Base-by-base conservation (phyloP, 2,329 filamentous ascomycete genomes). In the Lithohypha guttulata region DNA sequence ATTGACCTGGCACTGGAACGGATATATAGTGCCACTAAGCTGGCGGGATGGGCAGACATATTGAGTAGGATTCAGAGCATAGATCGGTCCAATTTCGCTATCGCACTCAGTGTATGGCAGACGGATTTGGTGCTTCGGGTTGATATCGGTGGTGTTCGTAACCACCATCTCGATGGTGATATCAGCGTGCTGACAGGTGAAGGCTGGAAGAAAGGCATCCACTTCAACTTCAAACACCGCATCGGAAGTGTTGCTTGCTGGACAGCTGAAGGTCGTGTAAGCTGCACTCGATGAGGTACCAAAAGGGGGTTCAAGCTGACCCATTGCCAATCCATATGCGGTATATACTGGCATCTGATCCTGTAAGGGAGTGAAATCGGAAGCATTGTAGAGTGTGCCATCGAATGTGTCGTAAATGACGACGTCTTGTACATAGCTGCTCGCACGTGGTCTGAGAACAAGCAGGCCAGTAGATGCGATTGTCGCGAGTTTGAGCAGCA, bases 401-500 rank as follows among this genome's bases (percentile, higher is more conserved):
- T 48, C 29, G 9, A 45, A 35, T 11, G 21, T 32, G 10, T 25
- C 10, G 9, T 6, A 4, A 7, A 4, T 20, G 20, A 4, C 14
- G 32, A 22, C 5, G 7, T n/a, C 7, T 23, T 22, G n/a, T 18
- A 20, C 14, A 15, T 4, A 6, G 22, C n/a, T 35, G 18, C 20
- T 11, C 17, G 19, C 4, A 4, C 15, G 30, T 14, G 50, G 34
- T 28, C 51, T 48, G 26, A 55, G 43, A 22, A 53, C 49, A 20
- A 59, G 42, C 13, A 59, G 38, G 34, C 54, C 55, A 0, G 56
- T 59, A 1, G 48, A 47, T 4, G 30, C 36, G 9, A 51, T 21
- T 1, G 42, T 43, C 2, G 54, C 52, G 11, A 53, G 32, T n/a
- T 56, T 48, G 10, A 59, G 46, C 6, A 57, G 31, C 7, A 56